A percentile compares a stretch with the other conserved stretches of the same genome.
Evolutionary conservation across 2,329 filamentous ascomycete species (phyloP).

Genomic region (Monosporascus sp.): DNA sequence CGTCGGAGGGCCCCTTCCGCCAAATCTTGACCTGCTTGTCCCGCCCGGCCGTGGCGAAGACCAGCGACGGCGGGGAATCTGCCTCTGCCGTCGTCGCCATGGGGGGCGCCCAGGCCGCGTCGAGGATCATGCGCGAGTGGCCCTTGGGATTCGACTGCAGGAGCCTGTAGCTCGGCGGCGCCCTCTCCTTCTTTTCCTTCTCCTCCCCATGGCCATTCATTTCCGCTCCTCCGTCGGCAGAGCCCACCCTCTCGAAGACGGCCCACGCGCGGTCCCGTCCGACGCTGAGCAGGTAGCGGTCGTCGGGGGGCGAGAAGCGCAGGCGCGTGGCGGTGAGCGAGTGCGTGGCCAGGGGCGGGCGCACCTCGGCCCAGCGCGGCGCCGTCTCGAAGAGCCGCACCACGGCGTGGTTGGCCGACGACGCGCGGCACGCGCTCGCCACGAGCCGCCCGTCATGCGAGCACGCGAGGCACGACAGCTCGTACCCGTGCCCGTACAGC

Average conservation of each 20-base stretch:
- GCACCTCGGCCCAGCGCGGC: slow-evolving; percentile 75
- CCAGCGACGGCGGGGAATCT: slow-evolving; percentile 19
- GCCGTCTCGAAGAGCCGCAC: slow-evolving; percentile 85
- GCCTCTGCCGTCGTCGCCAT: slow-evolving; percentile 21
- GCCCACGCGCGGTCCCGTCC: slow-evolving; percentile 90
- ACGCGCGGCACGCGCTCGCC: slow-evolving; percentile 90
- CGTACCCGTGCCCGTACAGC: slow-evolving; percentile 95
- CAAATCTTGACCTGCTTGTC: slow-evolving; percentile 82
- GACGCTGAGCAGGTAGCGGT: slow-evolving; percentile 74
- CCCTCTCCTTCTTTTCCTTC: background rate
- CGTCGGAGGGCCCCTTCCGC: slow-evolving; percentile 27
- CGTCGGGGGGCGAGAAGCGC: slow-evolving; percentile 66
- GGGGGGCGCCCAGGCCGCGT: slow-evolving; percentile 71
- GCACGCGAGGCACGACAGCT: slow-evolving; percentile 81
- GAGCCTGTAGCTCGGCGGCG: slow-evolving; percentile 44
- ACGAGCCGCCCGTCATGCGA: slow-evolving; percentile 70
- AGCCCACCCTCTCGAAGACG: slow-evolving; percentile 57
- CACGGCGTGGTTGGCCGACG: slow-evolving; percentile 88
- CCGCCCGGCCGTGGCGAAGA: slow-evolving; percentile 83
- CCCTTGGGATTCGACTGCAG: slow-evolving; percentile 71
- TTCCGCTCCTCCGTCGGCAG: slow-evolving; percentile 16
- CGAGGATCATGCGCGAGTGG: slow-evolving; percentile 88
- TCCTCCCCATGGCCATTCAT: background rate
- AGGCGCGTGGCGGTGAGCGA: slow-evolving; percentile 79
- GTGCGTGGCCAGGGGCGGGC: slow-evolving; percentile 77